Evolutionary conservation across 345 rosid genomes (phyloP), one percentile per base, ranked within the genome.

Genomic region (Bruguiera gymnorhiza): DNA sequence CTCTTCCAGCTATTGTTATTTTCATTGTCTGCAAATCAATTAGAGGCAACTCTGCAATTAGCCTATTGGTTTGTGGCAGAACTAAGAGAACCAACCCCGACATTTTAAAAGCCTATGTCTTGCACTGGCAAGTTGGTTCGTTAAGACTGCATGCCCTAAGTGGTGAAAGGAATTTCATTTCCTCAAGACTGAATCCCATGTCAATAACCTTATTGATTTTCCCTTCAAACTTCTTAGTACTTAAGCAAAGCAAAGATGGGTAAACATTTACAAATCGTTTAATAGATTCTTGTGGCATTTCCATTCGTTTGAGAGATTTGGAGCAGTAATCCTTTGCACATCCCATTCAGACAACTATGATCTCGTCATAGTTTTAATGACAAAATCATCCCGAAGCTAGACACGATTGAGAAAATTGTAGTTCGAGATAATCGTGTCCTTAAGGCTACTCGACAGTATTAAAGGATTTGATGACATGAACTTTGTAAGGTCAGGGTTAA

Each of bases 51-150:
- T n/a, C n/a, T n/a, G n/a, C n/a, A n/a, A n/a, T n/a, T n/a, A n/a
- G n/a, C n/a, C n/a, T n/a, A n/a, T n/a, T n/a, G n/a, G n/a, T n/a
- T n/a, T n/a, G n/a, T n/a, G n/a, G n/a, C n/a, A n/a, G n/a, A n/a
- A n/a, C n/a, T n/a, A n/a, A n/a, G n/a, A n/a, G n/a, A n/a, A 73
- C 93, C 87, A 88, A 8, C 82, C 86, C 83, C 87, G 29, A 88
- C 62, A 77, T 72, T 72, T 31, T 58, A 48, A 82, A 88, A 19
- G 78, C 84, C 82, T 83, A 82, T 60, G 75, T 72, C 3, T 84
- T 73, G 43, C 78, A 68, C 3, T 81, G 78, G 85, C 86, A 79
- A 15, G 68, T 80, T 6, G 83, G 75, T 50, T 72, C 78, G 24
- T 24, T 24, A 24, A 24, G 24, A 24, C 24, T 24, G 24, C 24